Evolutionary conservation across 305 asterid genomes (phyloP), one percentile per base, ranked within the genome.

Genomic region (Coffea humblotiana): DNA sequence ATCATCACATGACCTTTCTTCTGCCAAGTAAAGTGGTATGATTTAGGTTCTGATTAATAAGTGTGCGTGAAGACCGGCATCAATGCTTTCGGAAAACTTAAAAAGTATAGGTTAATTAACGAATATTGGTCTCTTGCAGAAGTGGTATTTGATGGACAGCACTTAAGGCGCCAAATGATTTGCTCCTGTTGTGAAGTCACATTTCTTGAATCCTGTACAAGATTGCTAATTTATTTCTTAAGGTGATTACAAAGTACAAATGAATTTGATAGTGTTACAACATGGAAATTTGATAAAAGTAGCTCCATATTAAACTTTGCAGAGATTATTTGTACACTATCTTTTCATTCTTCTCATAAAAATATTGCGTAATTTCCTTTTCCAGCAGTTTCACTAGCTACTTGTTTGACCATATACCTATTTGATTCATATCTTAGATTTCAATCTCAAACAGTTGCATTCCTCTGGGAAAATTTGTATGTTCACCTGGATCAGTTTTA

Each of bases 151-250:
- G 23, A 73, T 27, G 77, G 77, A 29, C 65, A 51, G 65, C 45
- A 73, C 65, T 2, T 4, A 29, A 25, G 45, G 47, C 63, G 58
- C 27, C 65, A 52, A 73, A 64, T 71, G 9, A 5, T 73, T 21
- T 48, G 76, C 64, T 72, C 76, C 49, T 7, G 61, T 77, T 40
- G 3, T 77, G 78, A 82, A 72, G 78, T 77, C 71, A 54, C 71
- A 77, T 77, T 77, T 71, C 71, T 72, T 72, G 81, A 82, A 47
- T 52, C 84, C 43, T 72, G 78, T 40, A 77, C 81, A 73, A 64
- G 72, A 76, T 63, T 76, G 71, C 78, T 2, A 61, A 71, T 72
- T 43, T 72, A 71, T 49, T 61, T 69, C 78, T 82, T 13, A 21
- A 82, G 37, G 37, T 77, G 84, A 77, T 69, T 72, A 64, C 64